Evolutionary conservation across 75 land plant genomes (phyloP).

Genomic region (Pinus tabuliformis): DNA sequence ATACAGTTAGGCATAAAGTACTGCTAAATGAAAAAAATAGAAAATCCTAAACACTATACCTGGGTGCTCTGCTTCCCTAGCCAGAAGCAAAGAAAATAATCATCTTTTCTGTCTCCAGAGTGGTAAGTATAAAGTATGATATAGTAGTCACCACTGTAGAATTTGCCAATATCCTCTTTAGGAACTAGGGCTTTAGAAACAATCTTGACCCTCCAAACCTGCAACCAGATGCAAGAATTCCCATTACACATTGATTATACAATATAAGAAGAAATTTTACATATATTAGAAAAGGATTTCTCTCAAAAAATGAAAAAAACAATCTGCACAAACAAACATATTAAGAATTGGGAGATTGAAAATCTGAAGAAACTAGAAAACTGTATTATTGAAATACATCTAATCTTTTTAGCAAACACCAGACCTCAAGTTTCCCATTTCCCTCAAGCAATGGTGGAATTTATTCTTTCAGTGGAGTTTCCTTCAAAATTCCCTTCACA

Average conservation of each 20-base stretch:
- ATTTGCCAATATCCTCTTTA: constrained; percentile 76
- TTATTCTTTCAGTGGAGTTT: constrained; percentile 69
- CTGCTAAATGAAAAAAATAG: not conserved
- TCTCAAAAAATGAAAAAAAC: not conserved
- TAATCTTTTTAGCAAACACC: no score
- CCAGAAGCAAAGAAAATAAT: constrained; percentile 81
- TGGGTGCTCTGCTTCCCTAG: constrained; percentile 70
- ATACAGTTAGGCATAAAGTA: no score
- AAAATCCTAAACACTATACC: constrained; percentile 33
- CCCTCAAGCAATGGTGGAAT: constrained; percentile 74
- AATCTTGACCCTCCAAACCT: constrained; percentile 89
- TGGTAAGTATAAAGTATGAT: constrained; percentile 85
- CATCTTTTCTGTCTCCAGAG: constrained; percentile 80
- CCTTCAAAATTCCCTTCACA: constrained; percentile 72
- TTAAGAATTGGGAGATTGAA: not conserved
- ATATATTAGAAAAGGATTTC: not conserved
- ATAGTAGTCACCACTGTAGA: constrained; percentile 83
- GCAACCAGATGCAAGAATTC: not conserved
- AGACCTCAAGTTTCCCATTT: constrained; percentile 86
- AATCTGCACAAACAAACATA: not conserved
- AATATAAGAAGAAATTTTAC: not conserved
- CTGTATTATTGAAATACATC: no score
- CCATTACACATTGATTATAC: not conserved
- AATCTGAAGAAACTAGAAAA: not conserved
- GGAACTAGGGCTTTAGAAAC: constrained; percentile 67